Evolutionary conservation across 176 grass and related monocot species (phyloP), one percentile per base, ranked within the genome.

Genomic region (Stipa capillata): DNA sequence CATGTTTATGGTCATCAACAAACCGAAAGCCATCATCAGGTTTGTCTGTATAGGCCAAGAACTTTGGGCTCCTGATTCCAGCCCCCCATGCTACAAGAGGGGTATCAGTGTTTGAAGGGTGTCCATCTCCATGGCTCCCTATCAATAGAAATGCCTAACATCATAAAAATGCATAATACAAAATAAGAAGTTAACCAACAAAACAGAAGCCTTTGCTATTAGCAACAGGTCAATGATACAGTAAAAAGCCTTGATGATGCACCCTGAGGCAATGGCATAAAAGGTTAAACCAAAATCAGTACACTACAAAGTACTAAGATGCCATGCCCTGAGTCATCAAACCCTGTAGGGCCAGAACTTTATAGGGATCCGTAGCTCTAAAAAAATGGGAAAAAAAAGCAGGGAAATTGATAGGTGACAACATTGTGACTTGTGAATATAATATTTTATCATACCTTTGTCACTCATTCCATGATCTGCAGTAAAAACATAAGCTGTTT

Each of bases 401-500:
- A 77, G 31, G 6, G 37, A 65, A 69, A 54, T 55, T 69, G 72
- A 47, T 51, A 57, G 50, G 15, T 69, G 18, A 85, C 35, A 83
- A 2, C 24, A n/a, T 78, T 73, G 47, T 40, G n/a, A n/a, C n/a
- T n/a, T n/a, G 5, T 36, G 16, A n/a, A n/a, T 55, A 23, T 29
- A 32, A 8, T 45, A 69, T 15, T 70, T 31, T 11, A 70, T 17
- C 2, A 69, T 87, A 97, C 91, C 94, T 97, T 97, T 97, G 79
- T 97, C 94, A 35, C 94, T 97, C 94, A 97, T 97, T 87, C 94
- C 94, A 88, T 97, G 91, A 78, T 97, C 94, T 41, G 94, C 94
- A 18, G 94, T 97, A 85, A 97, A 97, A 34, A 97, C 65, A 13
- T 97, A 97, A 64, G 91, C 71, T 39, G 94, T 97, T 72, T 83